Evolutionary conservation across 1,284 basidiomycete species (phyloP).

Genomic region (Cutaneotrichosporon arboriforme): DNA sequence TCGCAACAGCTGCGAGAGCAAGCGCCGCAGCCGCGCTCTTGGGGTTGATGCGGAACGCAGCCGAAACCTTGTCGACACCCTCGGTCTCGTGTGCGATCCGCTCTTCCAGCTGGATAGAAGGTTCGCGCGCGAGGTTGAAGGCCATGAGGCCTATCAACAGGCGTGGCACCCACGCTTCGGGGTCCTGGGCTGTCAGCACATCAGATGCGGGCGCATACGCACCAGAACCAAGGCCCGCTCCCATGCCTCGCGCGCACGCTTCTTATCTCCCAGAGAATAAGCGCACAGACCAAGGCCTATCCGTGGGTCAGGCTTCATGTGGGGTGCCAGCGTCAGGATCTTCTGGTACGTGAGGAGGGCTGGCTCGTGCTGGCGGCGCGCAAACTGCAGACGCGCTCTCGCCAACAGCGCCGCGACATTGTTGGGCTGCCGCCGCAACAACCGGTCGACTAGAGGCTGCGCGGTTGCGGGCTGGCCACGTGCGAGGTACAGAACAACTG

Average conservation of each 20-base stretch:
- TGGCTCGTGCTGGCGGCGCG: slow-evolving; percentile 66
- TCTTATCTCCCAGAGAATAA: slow-evolving; percentile 75
- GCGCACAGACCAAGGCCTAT: slow-evolving; percentile 89
- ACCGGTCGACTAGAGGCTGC: slow-evolving; percentile 69
- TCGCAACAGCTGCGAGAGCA: slow-evolving; percentile 31
- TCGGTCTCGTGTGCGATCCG: slow-evolving; percentile 31
- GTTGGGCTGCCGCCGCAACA: slow-evolving; percentile 70
- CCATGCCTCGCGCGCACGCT: slow-evolving; percentile 78
- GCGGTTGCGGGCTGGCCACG: slow-evolving; percentile 72
- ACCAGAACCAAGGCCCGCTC: slow-evolving; percentile 75
- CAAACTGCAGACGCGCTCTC: slow-evolving; percentile 75
- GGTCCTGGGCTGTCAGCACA: slow-evolving; percentile 56
- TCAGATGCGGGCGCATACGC: slow-evolving; percentile 36
- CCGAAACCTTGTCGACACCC: slow-evolving; percentile 33
- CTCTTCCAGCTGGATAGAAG: slow-evolving; percentile 49
- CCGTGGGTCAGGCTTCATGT: slow-evolving; percentile 77
- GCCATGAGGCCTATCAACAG: slow-evolving; percentile 76
- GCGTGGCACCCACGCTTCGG: slow-evolving; percentile 66
- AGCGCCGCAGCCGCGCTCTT: slow-evolving; percentile 36
- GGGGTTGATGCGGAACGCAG: slow-evolving; percentile 41
- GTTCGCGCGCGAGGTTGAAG: slow-evolving; percentile 70
- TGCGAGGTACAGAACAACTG: slow-evolving; percentile 76
- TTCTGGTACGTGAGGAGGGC: slow-evolving; percentile 78
- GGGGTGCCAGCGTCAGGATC: slow-evolving; percentile 68
- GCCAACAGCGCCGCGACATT: slow-evolving; percentile 55